These are phyloP conservation scores for Solanum lignicaule DNA, from an alignment of 257 asterid species.

Conservation along the genomic window DNA sequence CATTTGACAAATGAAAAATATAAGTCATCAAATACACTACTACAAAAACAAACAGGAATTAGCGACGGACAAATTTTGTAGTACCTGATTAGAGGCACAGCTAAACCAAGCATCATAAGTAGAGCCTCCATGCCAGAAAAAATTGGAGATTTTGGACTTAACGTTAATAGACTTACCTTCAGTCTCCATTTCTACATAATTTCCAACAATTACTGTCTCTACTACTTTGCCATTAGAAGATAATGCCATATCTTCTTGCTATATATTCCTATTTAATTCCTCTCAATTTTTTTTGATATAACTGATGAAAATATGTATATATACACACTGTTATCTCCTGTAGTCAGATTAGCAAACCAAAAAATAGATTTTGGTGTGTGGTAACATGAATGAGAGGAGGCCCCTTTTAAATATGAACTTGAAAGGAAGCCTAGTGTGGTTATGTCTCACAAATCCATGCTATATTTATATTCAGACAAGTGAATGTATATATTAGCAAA, in stretches of 20 bases:
- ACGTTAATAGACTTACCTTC: constrained; percentile 5
- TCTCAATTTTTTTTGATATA: neutral
- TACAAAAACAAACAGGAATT: neutral
- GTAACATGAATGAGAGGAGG: neutral
- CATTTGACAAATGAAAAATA: neutral
- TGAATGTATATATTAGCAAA: neutral
- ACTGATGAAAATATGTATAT: neutral
- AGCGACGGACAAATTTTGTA: neutral
- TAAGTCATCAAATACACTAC: neutral
- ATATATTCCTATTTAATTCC: neutral
- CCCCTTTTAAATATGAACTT: neutral
- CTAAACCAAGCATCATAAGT: constrained; percentile 36
- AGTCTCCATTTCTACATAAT: constrained; percentile 26
- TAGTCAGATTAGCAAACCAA: too few relatives aligned
- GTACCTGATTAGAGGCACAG: neutral
- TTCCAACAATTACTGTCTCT: constrained; percentile 27
- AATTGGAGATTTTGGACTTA: constrained; percentile 17
- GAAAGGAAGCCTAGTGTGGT: neutral
- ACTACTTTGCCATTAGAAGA: constrained; percentile 14
- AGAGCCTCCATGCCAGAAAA: constrained; percentile 40
- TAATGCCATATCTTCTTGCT: neutral
- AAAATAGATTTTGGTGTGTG: neutral
- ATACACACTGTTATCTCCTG: neutral
- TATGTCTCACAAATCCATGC: neutral
- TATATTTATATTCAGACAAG: neutral